Conservation (phyloP, 202 grass and related monocot genomes). For the Carex arenaria region DNA sequence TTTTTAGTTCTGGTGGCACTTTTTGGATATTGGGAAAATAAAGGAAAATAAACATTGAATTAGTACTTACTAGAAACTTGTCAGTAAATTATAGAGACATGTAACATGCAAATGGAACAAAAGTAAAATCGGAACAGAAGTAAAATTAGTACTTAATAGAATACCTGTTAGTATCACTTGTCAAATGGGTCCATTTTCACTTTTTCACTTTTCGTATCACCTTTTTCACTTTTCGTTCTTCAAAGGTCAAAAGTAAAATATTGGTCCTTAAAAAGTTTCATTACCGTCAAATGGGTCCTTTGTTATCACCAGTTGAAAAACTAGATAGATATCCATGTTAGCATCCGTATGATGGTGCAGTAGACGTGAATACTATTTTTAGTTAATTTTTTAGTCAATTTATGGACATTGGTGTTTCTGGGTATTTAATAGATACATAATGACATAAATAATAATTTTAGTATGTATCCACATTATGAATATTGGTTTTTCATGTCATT, state of each 20-base stretch:
- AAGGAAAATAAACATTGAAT: background rate
- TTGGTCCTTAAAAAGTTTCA: background rate
- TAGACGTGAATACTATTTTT: background rate
- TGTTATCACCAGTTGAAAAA: background rate
- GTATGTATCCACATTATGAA: background rate
- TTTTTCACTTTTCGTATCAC: background rate
- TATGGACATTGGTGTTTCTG: background rate
- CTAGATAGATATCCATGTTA: background rate
- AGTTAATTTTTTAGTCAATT: background rate
- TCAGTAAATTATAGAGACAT: background rate
- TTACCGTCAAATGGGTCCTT: background rate
- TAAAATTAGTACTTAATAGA: background rate
- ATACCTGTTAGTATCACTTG: too few relatives aligned
- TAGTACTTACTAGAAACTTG: background rate
- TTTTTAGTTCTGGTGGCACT: background rate
- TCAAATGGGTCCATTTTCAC: too few relatives aligned
- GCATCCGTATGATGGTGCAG: background rate
- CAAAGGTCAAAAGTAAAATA: background rate
- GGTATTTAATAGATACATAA: background rate
- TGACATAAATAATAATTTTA: background rate
- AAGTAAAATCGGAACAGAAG: background rate
- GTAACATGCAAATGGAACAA: background rate
- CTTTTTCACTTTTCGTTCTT: background rate
- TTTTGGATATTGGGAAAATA: background rate
- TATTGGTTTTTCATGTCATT: background rate